Evolutionary conservation across 2,329 filamentous ascomycete genomes (phyloP), one percentile per base, ranked within the genome.

Genomic region (Colletotrichum destructivum): DNA sequence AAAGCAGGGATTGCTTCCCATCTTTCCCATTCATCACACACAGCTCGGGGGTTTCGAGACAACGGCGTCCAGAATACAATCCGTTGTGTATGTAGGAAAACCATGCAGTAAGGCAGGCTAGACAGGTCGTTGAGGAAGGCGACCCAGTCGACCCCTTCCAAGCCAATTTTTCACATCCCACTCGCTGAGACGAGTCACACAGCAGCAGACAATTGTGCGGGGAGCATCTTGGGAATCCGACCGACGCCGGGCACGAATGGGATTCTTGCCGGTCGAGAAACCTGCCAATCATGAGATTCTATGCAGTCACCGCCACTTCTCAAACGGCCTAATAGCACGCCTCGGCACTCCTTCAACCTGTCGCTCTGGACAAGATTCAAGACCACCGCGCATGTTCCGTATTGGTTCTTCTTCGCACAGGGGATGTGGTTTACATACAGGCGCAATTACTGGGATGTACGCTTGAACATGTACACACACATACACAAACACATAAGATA

Each of bases 231-330:
- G 38, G 65, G 52, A 4, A 44, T 60, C 65, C 65, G 65, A 60
- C 56, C 59, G 35, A 21, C 65, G 69, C 69, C 59, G 61, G 69
- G 65, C n/a, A 69, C 60, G 40, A 64, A 44, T 64, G 47, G 69
- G 46, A 69, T 60, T 69, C 38, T 54, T 26, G 18, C 65, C 57
- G 55, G 66, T 38, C 21, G 7, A 62, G 64, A 55, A 59, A 72
- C 63, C 65, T 69, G 35, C 16, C 60, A 57, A 54, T 72, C 60
- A 72, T 69, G 59, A 72, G 65, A 69, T 72, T 38, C 8, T 56
- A 56, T 59, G 65, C 52, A 71, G 69, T 72, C 69, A 72, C 69
- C 69, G 69, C 69, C 69, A 72, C 65, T 72, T 72, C 46, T 23
- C 59, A 40, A 21, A 31, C 49, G 16, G 40, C 23, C 13, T 40